These are phyloP conservation scores for Lobosporangium transversale DNA, from an alignment of 192 early-diverging fungal species.

Conservation along the genomic window DNA sequence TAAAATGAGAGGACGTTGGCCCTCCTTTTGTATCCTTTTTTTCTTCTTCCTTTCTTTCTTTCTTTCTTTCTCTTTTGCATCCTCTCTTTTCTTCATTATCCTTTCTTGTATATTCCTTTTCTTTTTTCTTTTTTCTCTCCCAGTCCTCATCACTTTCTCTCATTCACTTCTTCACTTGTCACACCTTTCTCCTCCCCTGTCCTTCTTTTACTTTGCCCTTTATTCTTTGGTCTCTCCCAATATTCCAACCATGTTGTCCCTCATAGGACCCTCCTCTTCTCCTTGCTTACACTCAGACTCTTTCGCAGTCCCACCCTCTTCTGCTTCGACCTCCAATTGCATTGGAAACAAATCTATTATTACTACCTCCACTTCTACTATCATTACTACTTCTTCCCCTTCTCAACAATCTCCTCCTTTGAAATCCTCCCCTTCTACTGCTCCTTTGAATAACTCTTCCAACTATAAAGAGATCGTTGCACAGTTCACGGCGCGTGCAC, in stretches of 20 bases:
- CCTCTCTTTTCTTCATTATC: neutral
- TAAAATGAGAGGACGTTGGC: too few relatives aligned
- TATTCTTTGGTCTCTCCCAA: too few relatives aligned
- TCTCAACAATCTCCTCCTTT: neutral
- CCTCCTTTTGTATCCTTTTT: too few relatives aligned
- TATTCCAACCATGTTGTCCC: slow-evolving; percentile 37
- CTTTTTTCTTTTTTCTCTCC: neutral
- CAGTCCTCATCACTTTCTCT: neutral
- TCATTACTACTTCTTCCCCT: neutral
- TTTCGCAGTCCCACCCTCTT: neutral
- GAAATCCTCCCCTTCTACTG: slow-evolving; percentile 15
- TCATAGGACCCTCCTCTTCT: slow-evolving; percentile 46
- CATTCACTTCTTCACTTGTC: neutral
- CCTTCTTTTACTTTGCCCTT: neutral
- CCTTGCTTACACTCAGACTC: slow-evolving; percentile 37
- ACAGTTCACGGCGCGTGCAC: slow-evolving; percentile 45
- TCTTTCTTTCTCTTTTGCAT: slow-evolving; percentile 1
- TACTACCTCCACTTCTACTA: neutral
- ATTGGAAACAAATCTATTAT: neutral
- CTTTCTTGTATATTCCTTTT: slow-evolving; percentile 1
- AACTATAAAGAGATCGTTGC: slow-evolving; percentile 48
- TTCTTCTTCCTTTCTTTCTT: neutral
- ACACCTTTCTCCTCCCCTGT: neutral
- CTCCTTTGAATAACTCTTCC: slow-evolving; percentile 22
- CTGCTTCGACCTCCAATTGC: neutral